Conservation (phyloP, 2,329 filamentous ascomycete species). For the Beauveria brongniartii region DNA sequence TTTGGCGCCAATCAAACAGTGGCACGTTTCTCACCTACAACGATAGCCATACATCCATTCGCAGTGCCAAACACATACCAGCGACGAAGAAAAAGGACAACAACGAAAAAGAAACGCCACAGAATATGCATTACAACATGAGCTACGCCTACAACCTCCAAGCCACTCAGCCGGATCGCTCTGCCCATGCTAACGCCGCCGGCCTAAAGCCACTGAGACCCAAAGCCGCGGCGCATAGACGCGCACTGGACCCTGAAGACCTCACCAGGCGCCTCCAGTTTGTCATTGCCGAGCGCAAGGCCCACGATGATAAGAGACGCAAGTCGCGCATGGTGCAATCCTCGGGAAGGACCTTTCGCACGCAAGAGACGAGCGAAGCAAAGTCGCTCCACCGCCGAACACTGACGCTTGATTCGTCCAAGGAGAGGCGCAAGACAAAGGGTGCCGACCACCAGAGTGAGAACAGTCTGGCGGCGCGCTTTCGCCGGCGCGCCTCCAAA, state of each 20-base stretch:
- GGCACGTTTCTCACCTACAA: not conserved
- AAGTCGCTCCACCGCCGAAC: not conserved
- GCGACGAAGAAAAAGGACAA: too few species aligned
- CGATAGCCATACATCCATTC: not conserved
- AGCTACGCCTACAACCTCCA: slow-evolving; percentile 17
- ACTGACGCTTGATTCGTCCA: not conserved
- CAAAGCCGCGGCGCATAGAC: slow-evolving; percentile 15
- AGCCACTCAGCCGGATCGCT: slow-evolving; percentile 5
- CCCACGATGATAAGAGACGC: slow-evolving; percentile 26
- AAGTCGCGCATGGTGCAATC: not conserved
- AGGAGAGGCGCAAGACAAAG: slow-evolving; percentile 9
- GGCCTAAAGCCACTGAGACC: slow-evolving; percentile 10
- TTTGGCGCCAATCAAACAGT: not conserved
- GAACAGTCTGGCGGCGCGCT: not conserved
- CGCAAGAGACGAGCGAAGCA: slow-evolving; percentile 3
- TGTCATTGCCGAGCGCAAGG: slow-evolving; percentile 43
- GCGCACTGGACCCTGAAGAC: slow-evolving; percentile 45
- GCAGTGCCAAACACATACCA: not conserved
- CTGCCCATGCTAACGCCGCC: not conserved
- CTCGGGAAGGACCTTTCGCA: slow-evolving; percentile 2
- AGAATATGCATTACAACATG: slow-evolving; percentile 20
- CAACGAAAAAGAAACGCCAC: not conserved
- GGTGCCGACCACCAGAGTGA: slow-evolving; percentile 6
- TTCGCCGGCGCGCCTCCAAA: slow-evolving; percentile 6
- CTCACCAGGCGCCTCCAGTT: slow-evolving; percentile 42